Evolutionary conservation across 495 filamentous ascomycete species (phyloP).

Genomic region (Penicillium cataractarum): DNA sequence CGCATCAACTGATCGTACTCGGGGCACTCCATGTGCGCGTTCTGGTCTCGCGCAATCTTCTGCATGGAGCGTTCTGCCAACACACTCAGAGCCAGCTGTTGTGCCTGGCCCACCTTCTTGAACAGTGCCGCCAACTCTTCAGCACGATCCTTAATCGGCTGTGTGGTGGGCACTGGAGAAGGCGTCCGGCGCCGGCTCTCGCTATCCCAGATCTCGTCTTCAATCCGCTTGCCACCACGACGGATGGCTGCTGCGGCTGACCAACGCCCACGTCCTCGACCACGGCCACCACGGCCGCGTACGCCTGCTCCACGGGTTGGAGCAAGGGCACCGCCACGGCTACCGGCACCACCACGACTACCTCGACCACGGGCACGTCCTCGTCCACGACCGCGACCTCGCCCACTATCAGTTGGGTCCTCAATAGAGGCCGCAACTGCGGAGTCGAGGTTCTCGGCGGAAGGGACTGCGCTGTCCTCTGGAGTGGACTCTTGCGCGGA

Average conservation of each 20-base stretch:
- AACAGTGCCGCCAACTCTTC: constrained; percentile 47
- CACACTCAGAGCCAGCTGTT: constrained; percentile 42
- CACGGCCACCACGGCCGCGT: constrained; percentile 31
- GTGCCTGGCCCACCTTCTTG: constrained; percentile 46
- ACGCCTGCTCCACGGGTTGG: constrained; percentile 22
- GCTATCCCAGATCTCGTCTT: constrained; percentile 39
- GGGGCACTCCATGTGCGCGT: constrained; percentile 45
- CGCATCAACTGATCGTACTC: constrained; percentile 42
- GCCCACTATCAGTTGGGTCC: background rate
- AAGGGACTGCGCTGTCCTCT: constrained; percentile 15
- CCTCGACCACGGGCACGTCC: constrained; percentile 41
- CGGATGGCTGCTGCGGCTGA: constrained; percentile 12
- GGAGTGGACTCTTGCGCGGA: constrained; percentile 25
- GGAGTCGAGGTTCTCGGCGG: background rate
- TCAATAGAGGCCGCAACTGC: constrained; percentile 8
- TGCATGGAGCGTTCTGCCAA: constrained; percentile 46
- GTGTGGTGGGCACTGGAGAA: constrained; percentile 38
- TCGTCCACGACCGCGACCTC: constrained; percentile 21
- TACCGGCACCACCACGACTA: constrained; percentile 42
- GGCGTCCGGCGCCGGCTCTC: constrained; percentile 39
- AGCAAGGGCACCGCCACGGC: constrained; percentile 31
- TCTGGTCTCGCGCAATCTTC: constrained; percentile 43
- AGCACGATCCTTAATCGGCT: constrained; percentile 45
- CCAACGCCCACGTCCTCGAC: constrained; percentile 33
- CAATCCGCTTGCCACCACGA: constrained; percentile 31